phyloP scores from a whole-genome alignment of 2,329 filamentous ascomycete genomes.

The Rhinocladiella similis region DNA sequence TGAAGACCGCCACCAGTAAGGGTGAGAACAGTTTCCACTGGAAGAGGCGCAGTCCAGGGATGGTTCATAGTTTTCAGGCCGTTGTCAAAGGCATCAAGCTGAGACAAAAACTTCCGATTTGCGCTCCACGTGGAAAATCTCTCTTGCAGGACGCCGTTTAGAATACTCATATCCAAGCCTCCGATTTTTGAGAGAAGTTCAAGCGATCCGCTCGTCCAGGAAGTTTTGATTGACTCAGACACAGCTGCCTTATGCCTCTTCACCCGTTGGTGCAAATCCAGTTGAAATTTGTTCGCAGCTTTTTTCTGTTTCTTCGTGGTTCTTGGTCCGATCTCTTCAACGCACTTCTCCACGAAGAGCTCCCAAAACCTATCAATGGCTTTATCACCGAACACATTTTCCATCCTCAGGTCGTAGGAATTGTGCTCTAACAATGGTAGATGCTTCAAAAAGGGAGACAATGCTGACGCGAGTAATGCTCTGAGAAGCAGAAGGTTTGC shows the following conservation, averaged over 20 bases:
- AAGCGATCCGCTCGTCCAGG: constrained; percentile 1
- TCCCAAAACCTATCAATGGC: constrained; percentile 3
- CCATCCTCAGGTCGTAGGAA: constrained; percentile 12
- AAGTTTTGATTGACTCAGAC: not conserved
- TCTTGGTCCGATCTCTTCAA: not conserved
- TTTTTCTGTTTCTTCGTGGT: not conserved
- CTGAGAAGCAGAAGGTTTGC: not conserved
- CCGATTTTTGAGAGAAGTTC: not conserved
- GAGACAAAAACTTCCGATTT: constrained; percentile 10
- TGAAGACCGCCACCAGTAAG: not conserved
- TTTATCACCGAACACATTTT: not conserved
- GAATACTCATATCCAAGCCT: not conserved
- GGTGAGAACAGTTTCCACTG: not conserved
- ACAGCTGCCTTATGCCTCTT: too few relatives aligned
- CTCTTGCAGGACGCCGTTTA: constrained; percentile 4
- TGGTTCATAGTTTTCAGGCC: not conserved
- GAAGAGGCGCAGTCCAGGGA: not conserved
- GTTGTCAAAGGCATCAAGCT: constrained; percentile 4
- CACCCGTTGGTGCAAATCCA: not conserved
- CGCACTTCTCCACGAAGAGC: constrained; percentile 4
- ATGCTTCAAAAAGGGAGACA: constrained; percentile 1
- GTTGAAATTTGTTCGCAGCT: not conserved
- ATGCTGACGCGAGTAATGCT: constrained; percentile 10
- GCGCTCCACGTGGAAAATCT: constrained; percentile 9
- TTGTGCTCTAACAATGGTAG: constrained; percentile 4